Conservation (phyloP, 805 yeast genomes). For the Lipomyces yamadae region DNA sequence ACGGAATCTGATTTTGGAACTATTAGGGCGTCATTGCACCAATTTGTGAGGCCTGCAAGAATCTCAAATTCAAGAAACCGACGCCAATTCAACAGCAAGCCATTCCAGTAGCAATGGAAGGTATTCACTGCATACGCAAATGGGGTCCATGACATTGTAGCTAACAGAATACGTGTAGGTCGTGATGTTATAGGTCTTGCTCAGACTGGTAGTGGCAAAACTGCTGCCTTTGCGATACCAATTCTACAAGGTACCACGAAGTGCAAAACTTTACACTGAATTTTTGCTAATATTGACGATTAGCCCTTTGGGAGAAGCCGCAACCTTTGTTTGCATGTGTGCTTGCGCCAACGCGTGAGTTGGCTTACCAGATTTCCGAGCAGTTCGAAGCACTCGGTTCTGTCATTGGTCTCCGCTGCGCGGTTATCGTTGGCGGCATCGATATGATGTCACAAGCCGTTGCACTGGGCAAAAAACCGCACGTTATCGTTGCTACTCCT, state of each 20-base stretch:
- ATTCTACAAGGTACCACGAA: constrained; percentile 61
- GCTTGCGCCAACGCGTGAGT: constrained; percentile 71
- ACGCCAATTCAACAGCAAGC: constrained; percentile 94
- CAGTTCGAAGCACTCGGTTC: constrained; percentile 94
- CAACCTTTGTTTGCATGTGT: constrained; percentile 88
- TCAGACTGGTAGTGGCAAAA: constrained; percentile 97
- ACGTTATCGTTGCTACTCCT: constrained; percentile 93
- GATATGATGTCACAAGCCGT: constrained; percentile 97
- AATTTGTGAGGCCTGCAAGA: constrained; percentile 75
- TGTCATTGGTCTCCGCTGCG: constrained; percentile 87
- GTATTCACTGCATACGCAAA: constrained; percentile 43
- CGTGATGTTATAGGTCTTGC: constrained; percentile 95
- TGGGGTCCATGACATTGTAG: neutral
- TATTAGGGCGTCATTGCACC: constrained; percentile 67
- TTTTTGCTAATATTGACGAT: neutral
- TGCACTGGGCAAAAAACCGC: constrained; percentile 92
- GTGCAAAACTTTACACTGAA: too few species aligned
- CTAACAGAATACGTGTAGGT: constrained; percentile 10
- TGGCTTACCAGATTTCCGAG: constrained; percentile 72
- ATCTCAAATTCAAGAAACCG: constrained; percentile 76
- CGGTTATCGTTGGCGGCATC: constrained; percentile 96
- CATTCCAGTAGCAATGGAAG: constrained; percentile 87
- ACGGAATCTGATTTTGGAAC: neutral
- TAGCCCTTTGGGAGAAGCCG: constrained; percentile 82
- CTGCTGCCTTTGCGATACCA: constrained; percentile 98